These are phyloP conservation scores for Dothistroma septosporum DNA, from an alignment of 2,329 filamentous ascomycete genomes.

Conservation along the genomic window DNA sequence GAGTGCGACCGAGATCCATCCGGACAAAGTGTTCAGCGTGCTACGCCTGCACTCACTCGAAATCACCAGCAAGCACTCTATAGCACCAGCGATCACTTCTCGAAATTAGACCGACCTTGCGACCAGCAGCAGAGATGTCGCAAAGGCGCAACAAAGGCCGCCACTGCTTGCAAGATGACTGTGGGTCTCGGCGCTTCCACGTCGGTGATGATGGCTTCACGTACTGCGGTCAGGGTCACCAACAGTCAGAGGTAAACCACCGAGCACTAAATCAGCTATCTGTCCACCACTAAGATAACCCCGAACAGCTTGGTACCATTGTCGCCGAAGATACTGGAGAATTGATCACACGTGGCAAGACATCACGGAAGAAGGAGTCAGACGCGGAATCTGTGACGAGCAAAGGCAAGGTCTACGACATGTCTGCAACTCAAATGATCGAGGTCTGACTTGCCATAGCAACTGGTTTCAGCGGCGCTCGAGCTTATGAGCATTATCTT, in stretches of 20 bases:
- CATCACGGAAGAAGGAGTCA: conserved; percentile 27
- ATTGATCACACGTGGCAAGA: conserved; percentile 27
- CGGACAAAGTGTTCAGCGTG: too few species aligned
- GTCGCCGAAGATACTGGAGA: conserved; percentile 34
- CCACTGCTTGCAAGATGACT: conserved; percentile 45
- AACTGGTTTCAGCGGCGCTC: conserved; percentile 54
- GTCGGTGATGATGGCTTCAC: conserved; percentile 71
- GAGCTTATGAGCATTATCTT: conserved; percentile 73
- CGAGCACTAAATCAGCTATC: background rate
- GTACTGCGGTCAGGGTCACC: conserved; percentile 77
- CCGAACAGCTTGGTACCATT: conserved; percentile 29
- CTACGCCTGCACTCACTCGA: too few species aligned
- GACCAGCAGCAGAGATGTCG: conserved; percentile 20
- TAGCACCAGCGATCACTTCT: too few species aligned
- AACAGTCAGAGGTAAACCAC: conserved; percentile 60
- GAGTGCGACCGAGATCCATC: background rate
- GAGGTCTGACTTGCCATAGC: conserved; percentile 10
- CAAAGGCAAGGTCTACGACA: conserved; percentile 13
- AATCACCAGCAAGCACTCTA: too few species aligned
- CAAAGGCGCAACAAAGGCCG: conserved; percentile 19
- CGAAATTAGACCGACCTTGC: background rate
- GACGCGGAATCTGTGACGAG: conserved; percentile 30
- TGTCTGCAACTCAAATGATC: conserved; percentile 4
- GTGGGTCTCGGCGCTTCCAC: conserved; percentile 63
- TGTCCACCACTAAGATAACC: background rate